These are phyloP conservation scores for Kitagawia praeruptora DNA, from an alignment of 129 eudicot species.

Conservation along the genomic window DNA sequence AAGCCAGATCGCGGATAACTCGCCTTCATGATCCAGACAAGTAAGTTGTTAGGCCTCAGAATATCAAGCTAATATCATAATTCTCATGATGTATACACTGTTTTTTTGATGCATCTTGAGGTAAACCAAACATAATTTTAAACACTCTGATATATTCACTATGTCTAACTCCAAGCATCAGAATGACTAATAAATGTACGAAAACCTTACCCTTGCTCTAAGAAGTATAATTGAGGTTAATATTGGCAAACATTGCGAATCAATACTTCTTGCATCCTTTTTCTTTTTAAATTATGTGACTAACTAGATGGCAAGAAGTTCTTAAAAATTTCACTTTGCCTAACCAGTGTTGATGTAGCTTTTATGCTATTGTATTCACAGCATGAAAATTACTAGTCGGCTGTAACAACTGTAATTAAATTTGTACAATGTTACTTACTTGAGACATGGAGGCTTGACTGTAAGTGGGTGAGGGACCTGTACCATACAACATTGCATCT, in stretches of 20 bases:
- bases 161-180: no score
- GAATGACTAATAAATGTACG: background rate
- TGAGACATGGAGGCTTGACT: constrained; percentile 17
- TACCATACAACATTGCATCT: constrained; percentile 5
- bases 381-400: background rate
- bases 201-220: background rate
- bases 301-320: no score
- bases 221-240: no score
- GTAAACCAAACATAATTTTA: background rate
- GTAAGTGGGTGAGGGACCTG: constrained; percentile 5
- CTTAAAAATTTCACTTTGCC: no score
- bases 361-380: background rate
- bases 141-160: background rate
- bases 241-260: no score
- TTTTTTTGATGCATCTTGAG: background rate
- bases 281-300: no score
- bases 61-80: background rate
- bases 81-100: background rate
- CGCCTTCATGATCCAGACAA: background rate
- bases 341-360: background rate
- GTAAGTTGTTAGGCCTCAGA: background rate
- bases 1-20: constrained; percentile 9
- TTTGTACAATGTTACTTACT: background rate
- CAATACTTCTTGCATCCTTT: no score
- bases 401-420: background rate